A percentile compares a stretch with the other conserved stretches of the same genome.
phyloP scores from a whole-genome alignment of 2,329 filamentous ascomycete genomes.

The Myriosclerotinia curreyana region DNA sequence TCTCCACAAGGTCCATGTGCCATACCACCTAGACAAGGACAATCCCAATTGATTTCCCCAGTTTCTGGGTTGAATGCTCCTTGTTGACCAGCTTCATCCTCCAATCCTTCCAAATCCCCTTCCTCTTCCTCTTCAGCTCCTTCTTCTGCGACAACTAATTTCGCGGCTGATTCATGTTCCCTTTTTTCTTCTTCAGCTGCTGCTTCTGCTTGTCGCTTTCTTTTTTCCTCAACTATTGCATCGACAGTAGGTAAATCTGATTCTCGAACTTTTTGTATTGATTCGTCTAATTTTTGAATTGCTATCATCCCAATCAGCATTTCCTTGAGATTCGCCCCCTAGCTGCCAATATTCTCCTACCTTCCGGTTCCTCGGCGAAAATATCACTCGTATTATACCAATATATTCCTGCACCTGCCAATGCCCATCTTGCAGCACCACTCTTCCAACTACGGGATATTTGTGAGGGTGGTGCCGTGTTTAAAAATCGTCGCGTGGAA shows the following conservation, averaged over 20 bases:
- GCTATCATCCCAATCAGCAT: constrained; percentile 34
- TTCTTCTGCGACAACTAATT: constrained; percentile 29
- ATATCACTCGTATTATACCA: constrained; percentile 89
- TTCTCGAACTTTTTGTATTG: constrained; percentile 42
- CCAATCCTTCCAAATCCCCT: constrained; percentile 52
- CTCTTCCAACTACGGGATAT: constrained; percentile 82
- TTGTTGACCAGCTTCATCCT: constrained; percentile 80
- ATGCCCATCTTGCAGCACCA: constrained; percentile 66
- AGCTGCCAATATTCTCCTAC: constrained; percentile 51
- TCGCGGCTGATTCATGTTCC: constrained; percentile 27
- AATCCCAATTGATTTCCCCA: constrained; percentile 99
- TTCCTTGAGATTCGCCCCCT: background rate
- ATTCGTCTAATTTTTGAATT: constrained; percentile 41
- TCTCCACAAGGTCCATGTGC: constrained; percentile 92
- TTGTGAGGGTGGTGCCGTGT: constrained; percentile 55
- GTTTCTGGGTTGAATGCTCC: constrained; percentile 98
- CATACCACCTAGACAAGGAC: constrained; percentile 96
- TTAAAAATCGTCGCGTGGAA: constrained; percentile 49
- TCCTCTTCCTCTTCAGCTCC: constrained; percentile 32
- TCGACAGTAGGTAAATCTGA: constrained; percentile 63
- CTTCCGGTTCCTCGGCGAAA: constrained; percentile 77
- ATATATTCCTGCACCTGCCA: constrained; percentile 76
- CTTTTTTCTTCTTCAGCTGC: constrained; percentile 33
- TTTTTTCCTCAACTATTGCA: constrained; percentile 63
- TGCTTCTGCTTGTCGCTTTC: constrained; percentile 39